A percentile compares a stretch with the other conserved stretches of the same genome.
phyloP scores from a whole-genome alignment of 140 eudicot genomes.

The Cichorium intybus region DNA sequence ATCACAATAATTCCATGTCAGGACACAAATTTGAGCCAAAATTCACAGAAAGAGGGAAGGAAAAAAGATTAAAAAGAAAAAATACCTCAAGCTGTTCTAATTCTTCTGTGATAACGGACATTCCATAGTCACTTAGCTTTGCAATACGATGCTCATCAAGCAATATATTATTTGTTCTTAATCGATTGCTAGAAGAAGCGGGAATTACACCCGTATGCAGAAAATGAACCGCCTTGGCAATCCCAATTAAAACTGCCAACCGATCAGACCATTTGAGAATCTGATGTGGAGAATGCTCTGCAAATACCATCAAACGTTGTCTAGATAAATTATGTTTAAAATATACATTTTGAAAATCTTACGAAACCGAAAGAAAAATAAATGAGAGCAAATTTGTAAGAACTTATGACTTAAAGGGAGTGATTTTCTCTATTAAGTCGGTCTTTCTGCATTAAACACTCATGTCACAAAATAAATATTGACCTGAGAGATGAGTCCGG shows the following conservation, averaged over 20 bases:
- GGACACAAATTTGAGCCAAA: conserved; percentile 8
- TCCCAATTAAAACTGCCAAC: conserved; percentile 70
- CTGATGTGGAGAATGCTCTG: conserved; percentile 57
- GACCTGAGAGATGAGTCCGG: conserved; percentile 77
- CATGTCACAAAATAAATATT: conserved; percentile 3
- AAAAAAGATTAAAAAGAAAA: conserved; percentile 3
- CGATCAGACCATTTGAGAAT: conserved; percentile 86
- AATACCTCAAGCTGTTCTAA: conserved; percentile 58
- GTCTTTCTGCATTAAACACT: no score
- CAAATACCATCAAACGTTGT: conserved; percentile 8
- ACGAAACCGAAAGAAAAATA: no score
- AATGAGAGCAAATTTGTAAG: no score
- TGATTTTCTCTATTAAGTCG: no score
- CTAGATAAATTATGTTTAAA: not conserved
- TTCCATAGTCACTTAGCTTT: conserved; percentile 90
- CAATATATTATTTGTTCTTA: conserved; percentile 75
- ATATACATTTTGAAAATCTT: no score
- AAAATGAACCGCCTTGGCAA: conserved; percentile 93
- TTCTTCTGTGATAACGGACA: conserved; percentile 79
- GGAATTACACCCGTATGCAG: conserved; percentile 92
- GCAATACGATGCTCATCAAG: conserved; percentile 95
- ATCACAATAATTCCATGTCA: conserved; percentile 24
- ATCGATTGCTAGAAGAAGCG: conserved; percentile 63
- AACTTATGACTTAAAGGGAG: no score
- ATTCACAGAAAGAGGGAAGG: not conserved